These are phyloP conservation scores for Fusarium verrucosum DNA, from an alignment of 2,329 filamentous ascomycete genomes.

Conservation along the genomic window DNA sequence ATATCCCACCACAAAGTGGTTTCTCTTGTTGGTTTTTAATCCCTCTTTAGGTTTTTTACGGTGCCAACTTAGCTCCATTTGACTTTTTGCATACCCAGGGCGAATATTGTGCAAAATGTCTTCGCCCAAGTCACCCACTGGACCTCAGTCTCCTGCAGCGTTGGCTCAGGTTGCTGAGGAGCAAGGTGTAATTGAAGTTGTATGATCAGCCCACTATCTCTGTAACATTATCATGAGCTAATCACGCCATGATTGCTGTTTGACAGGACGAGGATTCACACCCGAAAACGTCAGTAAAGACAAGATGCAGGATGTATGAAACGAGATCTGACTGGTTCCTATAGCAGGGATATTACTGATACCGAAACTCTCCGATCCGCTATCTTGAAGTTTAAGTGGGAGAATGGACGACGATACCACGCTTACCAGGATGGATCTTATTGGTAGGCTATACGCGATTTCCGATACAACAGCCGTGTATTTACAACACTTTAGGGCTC, in stretches of 20 bases:
- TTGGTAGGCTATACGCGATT: constrained; percentile 5
- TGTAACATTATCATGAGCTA: rapidly evolving
- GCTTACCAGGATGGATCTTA: constrained; percentile 57
- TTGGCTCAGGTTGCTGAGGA: background rate
- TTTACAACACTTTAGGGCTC: constrained; percentile 23
- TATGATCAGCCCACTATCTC: background rate
- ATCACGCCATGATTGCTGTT: rapidly evolving
- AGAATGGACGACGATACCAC: constrained; percentile 61
- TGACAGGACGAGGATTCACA: constrained; percentile 24
- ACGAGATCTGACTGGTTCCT: background rate
- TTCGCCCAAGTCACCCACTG: constrained; percentile 1
- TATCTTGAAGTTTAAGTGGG: constrained; percentile 48
- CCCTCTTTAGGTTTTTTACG: background rate
- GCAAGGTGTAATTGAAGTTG: constrained; percentile 19
- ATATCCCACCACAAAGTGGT: background rate
- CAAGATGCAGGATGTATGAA: rapidly evolving
- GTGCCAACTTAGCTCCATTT: background rate
- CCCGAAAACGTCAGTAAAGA: constrained; percentile 8
- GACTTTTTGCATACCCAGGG: no score
- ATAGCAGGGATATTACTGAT: constrained; percentile 23
- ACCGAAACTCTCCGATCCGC: constrained; percentile 33
- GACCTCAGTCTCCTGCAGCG: background rate
- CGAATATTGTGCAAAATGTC: constrained; percentile 14
- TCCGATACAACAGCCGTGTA: rapidly evolving
- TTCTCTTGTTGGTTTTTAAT: background rate